phyloP scores from a whole-genome alignment of 495 filamentous ascomycete species.

The Staphylotrichum longicolle region DNA sequence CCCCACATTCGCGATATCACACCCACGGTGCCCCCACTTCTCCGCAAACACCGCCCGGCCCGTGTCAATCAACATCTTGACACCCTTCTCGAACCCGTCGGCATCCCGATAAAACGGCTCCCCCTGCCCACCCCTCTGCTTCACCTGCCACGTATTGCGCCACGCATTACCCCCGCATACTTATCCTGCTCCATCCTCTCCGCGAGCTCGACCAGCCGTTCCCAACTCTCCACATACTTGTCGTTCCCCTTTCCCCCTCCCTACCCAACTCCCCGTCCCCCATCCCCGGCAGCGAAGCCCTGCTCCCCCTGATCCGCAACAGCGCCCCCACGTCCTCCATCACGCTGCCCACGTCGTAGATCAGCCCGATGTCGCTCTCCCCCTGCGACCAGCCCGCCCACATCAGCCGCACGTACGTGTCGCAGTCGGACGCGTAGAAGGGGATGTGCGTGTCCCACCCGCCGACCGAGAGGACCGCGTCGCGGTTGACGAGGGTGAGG shows the following conservation, averaged over 20 bases:
- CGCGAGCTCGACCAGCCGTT: constrained; percentile 35
- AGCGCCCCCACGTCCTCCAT: constrained; percentile 49
- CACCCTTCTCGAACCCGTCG: constrained; percentile 51
- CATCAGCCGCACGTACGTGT: constrained; percentile 50
- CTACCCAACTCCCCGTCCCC: constrained; percentile 25
- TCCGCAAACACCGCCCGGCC: constrained; percentile 51
- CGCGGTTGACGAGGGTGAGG: constrained; percentile 55
- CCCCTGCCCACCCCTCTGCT: constrained; percentile 53
- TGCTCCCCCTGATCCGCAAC: constrained; percentile 36
- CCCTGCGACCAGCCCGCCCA: constrained; percentile 53
- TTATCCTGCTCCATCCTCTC: constrained; percentile 40
- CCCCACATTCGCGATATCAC: constrained; percentile 28
- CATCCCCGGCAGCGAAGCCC: constrained; percentile 30
- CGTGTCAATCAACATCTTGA: constrained; percentile 49
- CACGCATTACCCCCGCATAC: constrained; percentile 31
- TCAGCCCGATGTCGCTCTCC: constrained; percentile 43
- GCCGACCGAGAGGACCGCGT: constrained; percentile 51
- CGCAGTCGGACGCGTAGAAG: constrained; percentile 53
- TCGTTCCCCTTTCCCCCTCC: constrained; percentile 29
- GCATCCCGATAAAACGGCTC: constrained; percentile 58
- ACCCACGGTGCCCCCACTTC: constrained; percentile 53
- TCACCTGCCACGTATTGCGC: constrained; percentile 53
- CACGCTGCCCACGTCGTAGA: constrained; percentile 50
- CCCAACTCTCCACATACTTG: constrained; percentile 37
- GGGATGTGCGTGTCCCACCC: constrained; percentile 63